These are phyloP conservation scores for Fagus crenata DNA, from an alignment of 306 rosid species.

Conservation along the genomic window DNA sequence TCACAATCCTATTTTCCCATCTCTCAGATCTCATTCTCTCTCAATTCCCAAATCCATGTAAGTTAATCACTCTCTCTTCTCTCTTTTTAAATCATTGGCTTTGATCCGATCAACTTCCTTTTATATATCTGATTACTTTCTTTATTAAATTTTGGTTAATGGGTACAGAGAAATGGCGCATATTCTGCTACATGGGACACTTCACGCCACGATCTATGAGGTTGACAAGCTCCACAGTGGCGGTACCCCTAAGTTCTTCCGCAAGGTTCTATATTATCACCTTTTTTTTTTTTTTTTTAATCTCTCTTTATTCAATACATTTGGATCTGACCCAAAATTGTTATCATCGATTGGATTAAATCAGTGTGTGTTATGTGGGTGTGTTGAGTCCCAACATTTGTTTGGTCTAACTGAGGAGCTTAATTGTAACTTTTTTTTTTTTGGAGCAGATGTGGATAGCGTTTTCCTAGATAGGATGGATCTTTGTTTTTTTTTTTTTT, in stretches of 20 bases:
- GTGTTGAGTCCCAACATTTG: too few relatives aligned
- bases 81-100: neutral
- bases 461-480: too few relatives aligned
- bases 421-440: too few relatives aligned
- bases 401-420: too few relatives aligned
- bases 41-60: constrained; percentile 8
- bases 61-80: constrained; percentile 19
- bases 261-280: constrained; percentile 48
- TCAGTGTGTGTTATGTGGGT: too few relatives aligned
- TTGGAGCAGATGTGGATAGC: too few relatives aligned
- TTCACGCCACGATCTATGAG: constrained; percentile 84
- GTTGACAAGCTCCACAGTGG: constrained; percentile 54
- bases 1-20: neutral
- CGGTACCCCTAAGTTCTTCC: constrained; percentile 56
- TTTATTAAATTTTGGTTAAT: constrained; percentile 18
- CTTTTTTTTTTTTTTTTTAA: neutral
- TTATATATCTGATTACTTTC: constrained; percentile 20
- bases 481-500: neutral
- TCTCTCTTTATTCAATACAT: neutral
- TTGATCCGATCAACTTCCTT: constrained; percentile 35
- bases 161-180: constrained; percentile 71
- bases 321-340: neutral
- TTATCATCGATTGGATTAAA: too few relatives aligned
- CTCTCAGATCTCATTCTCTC: constrained; percentile 16
- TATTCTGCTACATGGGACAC: constrained; percentile 79